Base-by-base conservation (phyloP, 257 asterid species). In the Scutellaria barbata region DNA sequence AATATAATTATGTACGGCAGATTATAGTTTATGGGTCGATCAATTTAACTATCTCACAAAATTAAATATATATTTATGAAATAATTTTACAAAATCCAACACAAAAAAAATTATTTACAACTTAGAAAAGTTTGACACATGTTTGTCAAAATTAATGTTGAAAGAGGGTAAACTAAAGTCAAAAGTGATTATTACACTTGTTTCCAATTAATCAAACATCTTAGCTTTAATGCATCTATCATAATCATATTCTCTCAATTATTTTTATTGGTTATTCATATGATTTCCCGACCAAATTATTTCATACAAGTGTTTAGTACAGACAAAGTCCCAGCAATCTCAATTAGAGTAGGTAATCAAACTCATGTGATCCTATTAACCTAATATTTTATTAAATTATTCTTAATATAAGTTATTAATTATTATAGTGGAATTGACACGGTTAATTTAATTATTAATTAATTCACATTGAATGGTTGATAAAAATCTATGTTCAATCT, bases 241-340 rank as follows among this genome's bases (percentile, higher is more conserved):
- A 22, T 55, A 72, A 71, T 54, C 66, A 69, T 51, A 54, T 52
- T 52, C 5, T 22, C 55, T 9, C 66, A 58, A 1, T 17, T 45
- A 59, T 55, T 60, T 10, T 16, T 59, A 64, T 50, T 57, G 39
- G 53, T 50, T 41, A 47, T 60, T 16, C 47, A 60, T 56, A 9
- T 64, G 75, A 72, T 81, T 72, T 50, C 76, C 88, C 81, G 92
- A 88, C 95, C 79, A 48, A 58, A 85, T 86, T 37, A 83, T 81
- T 41, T 65, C 46, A 63, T 57, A 79, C 35, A 73, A 66, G 78
- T 54, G 66, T 42, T 69, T 9, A 75, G 82, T 75, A 84, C 86
- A 78, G 87, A 83, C 85, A 85, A 59, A 50, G 50, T 45, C 64
- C 72, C 72, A 66, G 63, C 80, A 73, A 33, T 5, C 30, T 41